Base-by-base conservation (phyloP, 179 eudicot genomes). In the Dionaea muscipula region DNA sequence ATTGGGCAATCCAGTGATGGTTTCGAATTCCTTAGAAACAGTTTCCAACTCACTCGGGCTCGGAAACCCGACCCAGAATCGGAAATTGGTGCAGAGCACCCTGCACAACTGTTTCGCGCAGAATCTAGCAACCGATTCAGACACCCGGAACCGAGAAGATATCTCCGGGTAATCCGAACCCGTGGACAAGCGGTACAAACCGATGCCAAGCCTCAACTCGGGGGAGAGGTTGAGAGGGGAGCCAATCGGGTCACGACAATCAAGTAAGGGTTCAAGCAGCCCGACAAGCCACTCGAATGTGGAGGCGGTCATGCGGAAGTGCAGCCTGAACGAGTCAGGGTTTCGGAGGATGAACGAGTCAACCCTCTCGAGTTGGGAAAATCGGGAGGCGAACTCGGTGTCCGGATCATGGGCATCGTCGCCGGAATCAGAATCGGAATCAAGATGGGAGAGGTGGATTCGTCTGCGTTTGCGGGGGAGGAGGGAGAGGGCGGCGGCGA, bases 41-140 rank as follows among this genome's bases (percentile, higher is more conserved):
- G 71, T 59, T 16, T 53, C 59, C 22, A 83, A 53, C 62, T 89
- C 93, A 35, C 11, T 2, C n/a, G 68, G 67, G 63, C 53, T 67
- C 0, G 94, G 94, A 2, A 77, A 89, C 46, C 85, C 86, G 24
- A 89, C 85, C 95, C 95, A 89, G 68, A 86, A 89, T 21, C 95
- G 50, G 62, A 78, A 89, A 57, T 89, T 85, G 1, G 93, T 86
- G 50, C 97, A 89, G 3, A 86, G 71, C 5, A 89, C 97, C 16
- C 97, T 67, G 54, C 97, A 89, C 11, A 86, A 59, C 21, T 81
- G 94, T 19, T 83, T 83, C 4, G 78, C 68, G 31, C 97, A 89
- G 54, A 86, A 89, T 23, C 28, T 60, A 2, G 86, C 63, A 18
- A 72, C 76, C 18, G 50, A 43, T 35, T 69, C 76, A 0, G 82